These are phyloP conservation scores for Hemileccinum impolitum DNA, from an alignment of 768 basidiomycete species.

Conservation along the genomic window DNA sequence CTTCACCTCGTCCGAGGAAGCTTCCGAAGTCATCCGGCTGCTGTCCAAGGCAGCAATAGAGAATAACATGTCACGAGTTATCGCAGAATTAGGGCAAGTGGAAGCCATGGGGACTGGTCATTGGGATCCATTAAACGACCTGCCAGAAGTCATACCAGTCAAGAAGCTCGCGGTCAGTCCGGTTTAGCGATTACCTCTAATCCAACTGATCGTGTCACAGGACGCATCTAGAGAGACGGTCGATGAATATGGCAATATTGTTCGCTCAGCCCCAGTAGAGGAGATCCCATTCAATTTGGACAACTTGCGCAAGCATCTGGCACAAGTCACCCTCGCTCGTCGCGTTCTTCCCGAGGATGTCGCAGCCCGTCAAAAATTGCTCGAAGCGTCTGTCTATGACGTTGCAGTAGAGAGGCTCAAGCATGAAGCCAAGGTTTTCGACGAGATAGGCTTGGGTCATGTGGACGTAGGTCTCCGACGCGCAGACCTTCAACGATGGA, in stretches of 20 bases:
- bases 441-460: slow-evolving; percentile 52
- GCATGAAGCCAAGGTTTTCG: slow-evolving; percentile 57
- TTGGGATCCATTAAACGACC: slow-evolving; percentile 43
- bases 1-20: slow-evolving; percentile 53
- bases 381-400: slow-evolving; percentile 85
- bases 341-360: slow-evolving; percentile 63
- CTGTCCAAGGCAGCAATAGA: slow-evolving; percentile 62
- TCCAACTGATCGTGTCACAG: slow-evolving; percentile 7
- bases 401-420: slow-evolving; percentile 70
- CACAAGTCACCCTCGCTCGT: slow-evolving; percentile 58
- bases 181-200: not conserved
- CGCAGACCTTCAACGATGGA: slow-evolving; percentile 64
- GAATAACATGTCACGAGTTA: slow-evolving; percentile 45
- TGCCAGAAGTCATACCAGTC: slow-evolving; percentile 67
- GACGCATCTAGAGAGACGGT: slow-evolving; percentile 16
- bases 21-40: slow-evolving; percentile 48
- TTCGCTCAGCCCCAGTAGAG: slow-evolving; percentile 18
- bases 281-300: slow-evolving; percentile 75
- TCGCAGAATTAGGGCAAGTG: slow-evolving; percentile 55
- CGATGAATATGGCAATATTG: slow-evolving; percentile 17
- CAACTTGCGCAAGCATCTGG: slow-evolving; percentile 66
- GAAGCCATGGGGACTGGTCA: slow-evolving; percentile 41
- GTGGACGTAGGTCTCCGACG: slow-evolving; percentile 41
- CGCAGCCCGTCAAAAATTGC: slow-evolving; percentile 71
- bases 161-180: slow-evolving; percentile 39